Conservation (phyloP, 2,329 filamentous ascomycete genomes). For the Microascus cirrosus region DNA sequence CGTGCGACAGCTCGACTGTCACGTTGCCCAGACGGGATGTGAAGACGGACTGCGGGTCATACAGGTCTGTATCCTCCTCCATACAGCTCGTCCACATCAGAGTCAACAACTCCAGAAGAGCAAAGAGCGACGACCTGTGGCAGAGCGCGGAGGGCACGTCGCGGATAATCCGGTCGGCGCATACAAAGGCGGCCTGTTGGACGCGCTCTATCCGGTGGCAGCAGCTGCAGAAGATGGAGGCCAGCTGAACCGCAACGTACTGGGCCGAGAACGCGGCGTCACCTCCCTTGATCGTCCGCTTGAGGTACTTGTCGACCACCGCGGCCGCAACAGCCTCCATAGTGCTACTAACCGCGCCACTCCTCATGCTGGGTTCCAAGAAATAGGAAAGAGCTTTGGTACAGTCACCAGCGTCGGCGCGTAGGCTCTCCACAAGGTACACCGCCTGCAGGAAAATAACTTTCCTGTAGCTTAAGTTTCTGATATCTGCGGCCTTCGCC, state of each 20-base stretch:
- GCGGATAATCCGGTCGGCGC: conserved; percentile 75
- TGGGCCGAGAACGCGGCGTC: conserved; percentile 78
- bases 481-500: conserved; percentile 66
- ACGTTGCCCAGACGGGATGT: conserved; percentile 68
- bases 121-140: conserved; percentile 82
- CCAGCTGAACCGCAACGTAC: conserved; percentile 81
- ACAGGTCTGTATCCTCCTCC: conserved; percentile 88
- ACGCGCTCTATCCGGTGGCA: conserved; percentile 90
- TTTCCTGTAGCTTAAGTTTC: conserved; percentile 75
- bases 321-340: conserved; percentile 56
- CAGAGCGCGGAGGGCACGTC: conserved; percentile 84
- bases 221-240: conserved; percentile 73
- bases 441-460: conserved; percentile 86
- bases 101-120: conserved; percentile 79
- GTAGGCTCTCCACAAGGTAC: conserved; percentile 77
- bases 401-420: conserved; percentile 79
- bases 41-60: conserved; percentile 75
- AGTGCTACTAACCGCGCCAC: conserved; percentile 48
- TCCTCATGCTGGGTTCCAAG: conserved; percentile 74
- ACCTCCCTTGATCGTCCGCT: conserved; percentile 59
- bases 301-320: conserved; percentile 70
- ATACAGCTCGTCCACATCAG: conserved; percentile 94
- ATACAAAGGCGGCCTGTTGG: conserved; percentile 73
- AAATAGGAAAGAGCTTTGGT: conserved; percentile 87
- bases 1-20: conserved; percentile 83